Evolutionary conservation across 768 basidiomycete genomes (phyloP), one percentile per base, ranked within the genome.

Genomic region (Kwoniella sp.): DNA sequence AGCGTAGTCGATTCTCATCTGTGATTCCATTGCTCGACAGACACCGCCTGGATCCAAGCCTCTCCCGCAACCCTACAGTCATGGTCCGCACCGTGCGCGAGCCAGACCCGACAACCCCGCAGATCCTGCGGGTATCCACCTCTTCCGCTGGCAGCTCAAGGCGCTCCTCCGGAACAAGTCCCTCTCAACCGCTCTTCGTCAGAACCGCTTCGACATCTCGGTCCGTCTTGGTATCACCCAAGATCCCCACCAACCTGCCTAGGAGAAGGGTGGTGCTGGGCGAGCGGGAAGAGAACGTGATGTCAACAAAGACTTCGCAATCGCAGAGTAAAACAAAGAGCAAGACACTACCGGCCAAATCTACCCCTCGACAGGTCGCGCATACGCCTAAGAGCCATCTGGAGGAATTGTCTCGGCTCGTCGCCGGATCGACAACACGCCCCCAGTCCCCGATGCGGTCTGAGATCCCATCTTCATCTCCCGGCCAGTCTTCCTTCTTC

Each of bases 71-170:
- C 26, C 34, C 3, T 23, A 26, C n/a, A 11, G 45, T 19, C 22
- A 57, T 57, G 56, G 56, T 57, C n/a, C 49, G 56, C 25, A 46
- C 50, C 9, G 32, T 47, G 2, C 42, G 56, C 4, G 56, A 57
- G 26, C 56, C 56, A 11, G 52, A 57, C 32, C 28, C 27, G 2
- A 46, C 41, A 9, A 57, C 56, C 10, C 56, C 56, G 20, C 50
- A 46, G 2, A 20, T 47, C 2, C 19, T 54, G 38, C 36, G 52
- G 11, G 52, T 54, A 22, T 54, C 52, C 22, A 54, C 52, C 19
- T 52, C 49, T 17, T 47, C 56, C n/a, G 46, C 43, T 5, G 42
- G 28, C 38, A 54, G 52, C 31, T 54, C 52, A 7, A 43, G 52
- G n/a, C 14, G 25, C 9, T 33, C 48, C 2, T 50, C 51, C 20